phyloP scores from a whole-genome alignment of 306 rosid genomes.

The Medicago arabica region DNA sequence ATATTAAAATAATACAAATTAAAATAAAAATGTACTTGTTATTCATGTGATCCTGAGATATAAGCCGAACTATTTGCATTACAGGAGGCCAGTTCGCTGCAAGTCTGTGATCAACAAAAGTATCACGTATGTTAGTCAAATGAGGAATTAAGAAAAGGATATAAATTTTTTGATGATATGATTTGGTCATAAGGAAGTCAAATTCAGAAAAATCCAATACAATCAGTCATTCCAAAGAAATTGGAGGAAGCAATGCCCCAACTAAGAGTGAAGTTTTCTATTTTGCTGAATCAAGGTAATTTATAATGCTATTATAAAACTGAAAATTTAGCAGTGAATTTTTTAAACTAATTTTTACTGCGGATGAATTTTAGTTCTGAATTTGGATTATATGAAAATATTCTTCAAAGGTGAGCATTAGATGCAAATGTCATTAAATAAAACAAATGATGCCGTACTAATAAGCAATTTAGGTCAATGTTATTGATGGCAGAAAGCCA shows the following conservation, averaged over 20 bases:
- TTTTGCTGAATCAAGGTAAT: not conserved
- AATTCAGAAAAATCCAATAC: not conserved
- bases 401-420: conserved; percentile 16
- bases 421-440: not conserved
- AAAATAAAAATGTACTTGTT: conserved; percentile 64
- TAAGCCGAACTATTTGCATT: conserved; percentile 93
- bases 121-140: conserved; percentile 24
- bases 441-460: not conserved
- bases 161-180: conserved; percentile 13
- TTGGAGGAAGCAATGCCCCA: not conserved
- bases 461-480: not conserved
- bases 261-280: not conserved
- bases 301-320: not conserved
- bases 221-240: conserved; percentile 2
- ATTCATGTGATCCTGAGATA: conserved; percentile 98
- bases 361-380: not conserved
- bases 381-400: conserved; percentile 8
- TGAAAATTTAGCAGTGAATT: not conserved
- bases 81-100: conserved; percentile 97
- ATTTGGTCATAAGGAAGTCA: conserved; percentile 15
- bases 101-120: conserved; percentile 66
- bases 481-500: no score
- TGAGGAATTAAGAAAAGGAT: conserved; percentile 25
- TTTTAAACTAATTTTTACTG: not conserved
- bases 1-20: conserved; percentile 22